Conservation (phyloP, 129 eudicot species). For the sunflower (Helianthus annuus) region DNA sequence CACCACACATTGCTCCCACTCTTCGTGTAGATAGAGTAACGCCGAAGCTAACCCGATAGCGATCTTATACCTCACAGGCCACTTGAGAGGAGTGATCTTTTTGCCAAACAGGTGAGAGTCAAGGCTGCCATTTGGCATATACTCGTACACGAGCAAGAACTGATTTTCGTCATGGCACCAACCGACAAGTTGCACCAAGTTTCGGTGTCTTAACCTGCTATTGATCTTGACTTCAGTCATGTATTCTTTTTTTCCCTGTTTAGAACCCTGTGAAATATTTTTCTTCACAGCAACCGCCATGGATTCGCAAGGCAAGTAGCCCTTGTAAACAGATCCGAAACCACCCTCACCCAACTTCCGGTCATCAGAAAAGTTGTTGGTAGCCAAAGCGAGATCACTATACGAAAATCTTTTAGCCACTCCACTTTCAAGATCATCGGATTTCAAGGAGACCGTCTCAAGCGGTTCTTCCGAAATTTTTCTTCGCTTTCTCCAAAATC, state of each 20-base stretch:
- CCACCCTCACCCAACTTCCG: conserved; percentile 57
- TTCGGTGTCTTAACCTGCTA: conserved; percentile 51
- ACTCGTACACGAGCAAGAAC: conserved; percentile 58
- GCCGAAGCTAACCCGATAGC: conserved; percentile 50
- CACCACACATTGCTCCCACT: conserved; percentile 60
- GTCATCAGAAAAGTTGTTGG: conserved; percentile 38
- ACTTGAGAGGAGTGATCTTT: conserved; percentile 28
- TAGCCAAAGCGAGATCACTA: conserved; percentile 36
- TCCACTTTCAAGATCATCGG: conserved; percentile 45
- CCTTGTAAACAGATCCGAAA: conserved; percentile 58
- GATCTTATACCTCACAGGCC: conserved; percentile 50
- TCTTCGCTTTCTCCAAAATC: conserved; percentile 2
- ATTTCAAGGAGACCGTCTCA: conserved; percentile 25
- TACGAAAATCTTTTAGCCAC: conserved; percentile 42
- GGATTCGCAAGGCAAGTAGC: conserved; percentile 25
- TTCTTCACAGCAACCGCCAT: conserved; percentile 49
- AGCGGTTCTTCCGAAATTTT: not conserved
- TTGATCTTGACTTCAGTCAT: conserved; percentile 53
- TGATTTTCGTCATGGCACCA: conserved; percentile 56
- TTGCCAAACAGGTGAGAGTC: conserved; percentile 42
- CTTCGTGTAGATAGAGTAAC: conserved; percentile 59
- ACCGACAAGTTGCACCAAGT: conserved; percentile 52
- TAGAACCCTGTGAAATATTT: conserved; percentile 36
- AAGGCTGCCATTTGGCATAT: conserved; percentile 58
- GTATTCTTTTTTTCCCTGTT: conserved; percentile 55